Conservation (phyloP, 768 basidiomycete species). For the Filobasidium floriforme region DNA sequence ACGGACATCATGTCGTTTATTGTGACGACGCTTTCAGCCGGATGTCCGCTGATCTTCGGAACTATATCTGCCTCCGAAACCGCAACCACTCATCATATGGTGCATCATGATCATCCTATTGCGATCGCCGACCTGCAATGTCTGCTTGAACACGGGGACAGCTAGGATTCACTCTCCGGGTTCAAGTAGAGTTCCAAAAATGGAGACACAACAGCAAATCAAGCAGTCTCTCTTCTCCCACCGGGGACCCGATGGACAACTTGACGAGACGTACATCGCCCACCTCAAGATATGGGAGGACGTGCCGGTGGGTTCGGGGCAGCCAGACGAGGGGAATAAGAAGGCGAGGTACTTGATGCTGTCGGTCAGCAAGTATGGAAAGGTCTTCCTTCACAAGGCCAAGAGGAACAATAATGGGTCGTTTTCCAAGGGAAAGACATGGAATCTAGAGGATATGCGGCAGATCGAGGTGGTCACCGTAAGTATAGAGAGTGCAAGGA, state of each 20-base stretch:
- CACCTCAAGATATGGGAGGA: constrained; percentile 95
- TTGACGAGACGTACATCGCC: constrained; percentile 72
- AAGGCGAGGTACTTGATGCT: constrained; percentile 88
- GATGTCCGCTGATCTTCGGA: no score
- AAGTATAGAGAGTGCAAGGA: no score
- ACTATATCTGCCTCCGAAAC: no score
- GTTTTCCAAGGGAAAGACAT: constrained; percentile 96
- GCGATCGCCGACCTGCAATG: no score
- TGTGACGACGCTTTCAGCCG: no score
- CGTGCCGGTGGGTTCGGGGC: constrained; percentile 55
- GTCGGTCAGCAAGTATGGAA: constrained; percentile 49
- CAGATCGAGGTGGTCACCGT: constrained; percentile 69
- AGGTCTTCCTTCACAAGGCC: constrained; percentile 73
- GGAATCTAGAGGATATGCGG: constrained; percentile 75
- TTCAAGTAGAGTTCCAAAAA: no score
- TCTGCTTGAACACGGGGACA: no score
- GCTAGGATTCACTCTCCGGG: no score
- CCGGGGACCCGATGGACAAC: constrained; percentile 56
- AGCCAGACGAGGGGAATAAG: constrained; percentile 42
- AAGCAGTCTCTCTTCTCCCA: constrained; percentile 74
- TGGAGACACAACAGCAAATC: constrained; percentile 49
- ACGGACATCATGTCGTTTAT: not conserved
- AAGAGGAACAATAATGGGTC: constrained; percentile 89
- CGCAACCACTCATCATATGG: no score
- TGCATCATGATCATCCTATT: no score